Evolutionary conservation across 1,284 basidiomycete genomes (phyloP).

Genomic region (Ustilago loliicola): DNA sequence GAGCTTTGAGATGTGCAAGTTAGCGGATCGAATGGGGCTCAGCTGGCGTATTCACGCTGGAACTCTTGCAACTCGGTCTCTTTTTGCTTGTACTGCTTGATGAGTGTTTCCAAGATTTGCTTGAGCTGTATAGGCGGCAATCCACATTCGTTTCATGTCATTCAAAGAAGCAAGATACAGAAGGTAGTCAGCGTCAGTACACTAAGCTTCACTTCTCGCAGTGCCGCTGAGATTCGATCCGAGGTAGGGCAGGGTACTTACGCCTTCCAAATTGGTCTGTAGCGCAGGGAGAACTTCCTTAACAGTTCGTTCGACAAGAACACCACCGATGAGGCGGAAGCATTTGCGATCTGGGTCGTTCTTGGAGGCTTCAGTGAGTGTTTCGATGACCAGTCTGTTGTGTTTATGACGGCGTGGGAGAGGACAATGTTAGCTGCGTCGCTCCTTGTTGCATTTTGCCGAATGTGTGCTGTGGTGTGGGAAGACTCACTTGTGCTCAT

Average conservation of each 20-base stretch:
- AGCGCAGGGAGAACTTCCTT: slow-evolving; percentile 89
- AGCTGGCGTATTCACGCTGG: slow-evolving; percentile 52
- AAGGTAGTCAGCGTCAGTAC: too few relatives aligned
- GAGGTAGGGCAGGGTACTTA: slow-evolving; percentile 50
- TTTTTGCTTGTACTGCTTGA: slow-evolving; percentile 69
- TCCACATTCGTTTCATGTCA: background rate
- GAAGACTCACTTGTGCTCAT: slow-evolving; percentile 67
- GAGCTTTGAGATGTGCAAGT: background rate
- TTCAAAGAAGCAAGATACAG: background rate
- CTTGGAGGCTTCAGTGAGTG: slow-evolving; percentile 75
- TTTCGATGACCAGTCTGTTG: slow-evolving; percentile 86
- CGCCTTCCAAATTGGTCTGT: slow-evolving; percentile 65
- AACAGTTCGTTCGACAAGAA: slow-evolving; percentile 94
- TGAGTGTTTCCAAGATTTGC: slow-evolving; percentile 62
- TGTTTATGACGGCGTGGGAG: background rate
- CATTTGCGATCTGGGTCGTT: slow-evolving; percentile 91
- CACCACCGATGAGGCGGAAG: slow-evolving; percentile 95
- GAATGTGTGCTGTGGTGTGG: background rate
- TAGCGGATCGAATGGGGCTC: background rate
- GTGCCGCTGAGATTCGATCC: background rate
- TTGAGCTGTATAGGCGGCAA: slow-evolving; percentile 52
- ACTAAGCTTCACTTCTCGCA: too few relatives aligned
- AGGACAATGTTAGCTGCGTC: background rate
- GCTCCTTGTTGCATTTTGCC: background rate
- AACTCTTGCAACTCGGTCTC: slow-evolving; percentile 61